Evolutionary conservation across 2,329 filamentous ascomycete species (phyloP), one percentile per base, ranked within the genome.

Genomic region (Arthroderma sp.): DNA sequence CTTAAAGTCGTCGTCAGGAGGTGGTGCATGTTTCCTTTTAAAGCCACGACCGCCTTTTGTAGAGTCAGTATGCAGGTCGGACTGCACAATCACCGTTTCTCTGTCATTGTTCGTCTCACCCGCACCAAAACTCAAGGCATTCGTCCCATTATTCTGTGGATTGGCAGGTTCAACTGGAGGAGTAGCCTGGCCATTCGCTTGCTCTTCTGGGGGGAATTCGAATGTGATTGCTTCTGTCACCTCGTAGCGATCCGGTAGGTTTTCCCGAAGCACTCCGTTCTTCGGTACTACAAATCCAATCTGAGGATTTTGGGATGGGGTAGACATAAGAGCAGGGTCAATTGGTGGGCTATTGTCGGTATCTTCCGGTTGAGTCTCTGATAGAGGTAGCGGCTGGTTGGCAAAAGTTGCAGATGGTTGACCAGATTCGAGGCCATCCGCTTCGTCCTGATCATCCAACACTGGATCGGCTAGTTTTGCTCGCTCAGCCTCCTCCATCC

Each of bases 401-500:
- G 31, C 6, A 29, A 39, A 32, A 37, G 40, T 29, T 43, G 33
- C 47, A 56, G 53, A 15, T 54, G 53, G 41, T 53, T 39, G 8
- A 54, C 55, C 7, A 54, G 44, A 15, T 43, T 43, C 55, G 47
- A 32, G 15, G 6, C 43, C 40, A 8, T 47, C 45, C 42, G 50
- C 50, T 31, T 66, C 62, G 33, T 65, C 59, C 41, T 70, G 64
- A 27, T 70, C 63, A 36, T 69, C 62, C 6, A 71, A 55, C 1
- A 65, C 58, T 4, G 66, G 64, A 49, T 72, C 67, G 36, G 61
- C 61, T 40, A 66, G 56, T 53, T 73, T 75, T 5, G 69, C 70
- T 29, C 56, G 59, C 38, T 76, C 70, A 3, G 75, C 76, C 53
- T 77, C 74, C 43, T 70, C 68, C 42, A 68, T 65, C 29, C 71